Conservation (phyloP, 768 basidiomycete species). For the Mycena crocata region DNA sequence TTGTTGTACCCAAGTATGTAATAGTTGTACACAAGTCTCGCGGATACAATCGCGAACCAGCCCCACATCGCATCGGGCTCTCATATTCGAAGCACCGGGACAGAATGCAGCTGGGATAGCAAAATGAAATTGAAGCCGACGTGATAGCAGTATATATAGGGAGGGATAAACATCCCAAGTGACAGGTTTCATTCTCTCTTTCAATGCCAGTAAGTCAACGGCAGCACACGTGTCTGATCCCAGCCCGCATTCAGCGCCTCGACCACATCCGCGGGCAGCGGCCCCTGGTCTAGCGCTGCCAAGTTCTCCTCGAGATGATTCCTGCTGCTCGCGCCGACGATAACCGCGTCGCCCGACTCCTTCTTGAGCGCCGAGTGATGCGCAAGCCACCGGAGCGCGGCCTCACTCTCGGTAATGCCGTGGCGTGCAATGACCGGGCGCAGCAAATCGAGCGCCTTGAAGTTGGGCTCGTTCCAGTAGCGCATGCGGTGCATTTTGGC, state of each 20-base stretch:
- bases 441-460: background rate
- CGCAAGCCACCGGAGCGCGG: conserved; percentile 62
- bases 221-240: conserved; percentile 32
- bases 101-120: too few species aligned
- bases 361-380: conserved; percentile 55
- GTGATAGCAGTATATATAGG: too few species aligned
- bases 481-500: conserved; percentile 33
- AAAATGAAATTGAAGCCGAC: too few species aligned
- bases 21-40: too few species aligned
- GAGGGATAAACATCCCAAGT: too few species aligned
- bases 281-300: conserved; percentile 43
- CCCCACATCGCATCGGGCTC: too few species aligned
- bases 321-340: conserved; percentile 56
- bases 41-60: too few species aligned
- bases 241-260: conserved; percentile 60
- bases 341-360: conserved; percentile 51
- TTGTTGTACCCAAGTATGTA: too few species aligned
- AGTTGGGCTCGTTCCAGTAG: too few species aligned
- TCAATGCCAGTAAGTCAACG: background rate
- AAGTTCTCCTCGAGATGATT: conserved; percentile 41
- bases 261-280: conserved; percentile 61
- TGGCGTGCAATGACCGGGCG: conserved; percentile 48
- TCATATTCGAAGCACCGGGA: too few species aligned
- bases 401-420: conserved; percentile 53
- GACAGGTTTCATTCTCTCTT: too few species aligned